phyloP scores from a whole-genome alignment of 805 yeast species.

The Myxozyma neotropica region DNA sequence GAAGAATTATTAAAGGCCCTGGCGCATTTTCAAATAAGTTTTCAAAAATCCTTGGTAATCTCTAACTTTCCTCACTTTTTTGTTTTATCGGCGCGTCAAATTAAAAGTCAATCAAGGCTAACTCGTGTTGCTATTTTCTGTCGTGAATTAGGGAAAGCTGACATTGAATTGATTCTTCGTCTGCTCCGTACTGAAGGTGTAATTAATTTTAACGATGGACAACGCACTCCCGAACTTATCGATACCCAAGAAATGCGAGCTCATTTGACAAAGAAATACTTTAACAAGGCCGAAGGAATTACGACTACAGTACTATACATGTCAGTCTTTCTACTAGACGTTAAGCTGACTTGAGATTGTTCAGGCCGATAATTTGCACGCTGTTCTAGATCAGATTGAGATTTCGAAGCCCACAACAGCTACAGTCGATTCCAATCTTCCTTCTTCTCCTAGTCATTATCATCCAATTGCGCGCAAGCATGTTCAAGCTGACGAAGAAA shows the following conservation, averaged over 20 bases:
- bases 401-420: background rate
- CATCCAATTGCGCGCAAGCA: background rate
- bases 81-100: background rate
- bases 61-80: no score
- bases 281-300: slow-evolving; percentile 4
- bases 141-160: background rate
- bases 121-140: background rate
- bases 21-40: background rate
- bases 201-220: background rate
- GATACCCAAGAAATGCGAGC: slow-evolving; percentile 7
- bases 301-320: slow-evolving; percentile 2
- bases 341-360: background rate
- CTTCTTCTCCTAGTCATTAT: background rate
- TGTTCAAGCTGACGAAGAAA: background rate
- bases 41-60: background rate
- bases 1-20: background rate
- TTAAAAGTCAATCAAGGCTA: background rate
- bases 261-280: slow-evolving; percentile 5
- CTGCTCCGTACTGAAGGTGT: background rate
- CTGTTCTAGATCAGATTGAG: background rate
- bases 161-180: background rate
- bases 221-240: background rate
- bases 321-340: background rate
- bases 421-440: background rate
- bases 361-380: slow-evolving; percentile 10